phyloP scores from a whole-genome alignment of 495 filamentous ascomycete genomes.

The Collariella sp. region DNA sequence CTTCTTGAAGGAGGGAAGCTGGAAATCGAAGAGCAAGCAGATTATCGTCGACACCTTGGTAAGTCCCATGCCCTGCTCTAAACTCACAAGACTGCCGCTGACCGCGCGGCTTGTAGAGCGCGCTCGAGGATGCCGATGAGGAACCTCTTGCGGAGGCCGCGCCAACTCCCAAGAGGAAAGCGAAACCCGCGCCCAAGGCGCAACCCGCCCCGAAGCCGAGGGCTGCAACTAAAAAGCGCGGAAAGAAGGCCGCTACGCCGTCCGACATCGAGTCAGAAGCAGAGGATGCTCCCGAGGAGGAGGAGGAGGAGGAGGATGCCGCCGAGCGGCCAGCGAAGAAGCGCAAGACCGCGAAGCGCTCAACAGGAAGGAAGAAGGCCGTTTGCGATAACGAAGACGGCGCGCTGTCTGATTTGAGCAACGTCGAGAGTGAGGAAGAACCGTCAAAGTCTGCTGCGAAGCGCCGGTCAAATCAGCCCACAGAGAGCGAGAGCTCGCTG shows the following conservation, averaged over 20 bases:
- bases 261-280: constrained; percentile 22
- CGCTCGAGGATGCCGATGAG: constrained; percentile 3
- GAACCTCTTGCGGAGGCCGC: background rate
- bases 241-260: constrained; percentile 25
- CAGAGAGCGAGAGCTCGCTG: constrained; percentile 2
- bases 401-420: constrained; percentile 15
- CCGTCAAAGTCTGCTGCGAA: background rate
- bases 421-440: background rate
- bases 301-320: background rate
- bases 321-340: constrained; percentile 20
- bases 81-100: background rate
- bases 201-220: constrained; percentile 11
- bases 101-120: background rate
- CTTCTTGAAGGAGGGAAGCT: constrained; percentile 60
- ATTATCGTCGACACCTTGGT: constrained; percentile 67
- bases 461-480: background rate
- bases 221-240: constrained; percentile 22
- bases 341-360: constrained; percentile 26
- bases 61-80: constrained; percentile 24
- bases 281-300: constrained; percentile 17
- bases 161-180: constrained; percentile 2
- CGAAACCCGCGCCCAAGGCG: constrained; percentile 9
- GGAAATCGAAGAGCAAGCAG: constrained; percentile 73
- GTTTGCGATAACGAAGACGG: constrained; percentile 34
- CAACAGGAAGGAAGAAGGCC: constrained; percentile 26